Percentiles rank a stretch among this genome's conserved stretches.
These are phyloP conservation scores for Stachybotrys echinatus DNA, from an alignment of 2,329 filamentous ascomycete species.

Conservation along the genomic window DNA sequence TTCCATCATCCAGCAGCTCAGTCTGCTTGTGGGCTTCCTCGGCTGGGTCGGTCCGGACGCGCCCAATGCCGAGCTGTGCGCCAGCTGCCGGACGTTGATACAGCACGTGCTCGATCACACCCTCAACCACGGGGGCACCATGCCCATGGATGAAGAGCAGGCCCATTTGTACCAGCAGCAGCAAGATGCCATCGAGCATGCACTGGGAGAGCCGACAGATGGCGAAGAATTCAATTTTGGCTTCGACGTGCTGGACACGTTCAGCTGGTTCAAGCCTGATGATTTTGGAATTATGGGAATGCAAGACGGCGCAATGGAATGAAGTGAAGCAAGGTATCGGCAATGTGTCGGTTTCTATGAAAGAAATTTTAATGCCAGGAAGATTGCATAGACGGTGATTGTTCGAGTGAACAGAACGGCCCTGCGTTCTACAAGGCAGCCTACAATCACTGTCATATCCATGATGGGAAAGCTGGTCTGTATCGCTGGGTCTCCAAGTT, in stretches of 20 bases:
- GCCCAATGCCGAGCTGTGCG: slow-evolving; percentile 40
- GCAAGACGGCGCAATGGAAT: background rate
- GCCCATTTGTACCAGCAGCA: background rate
- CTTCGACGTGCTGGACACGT: slow-evolving; percentile 40
- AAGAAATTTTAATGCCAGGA: too few species aligned
- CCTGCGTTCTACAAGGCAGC: too few species aligned
- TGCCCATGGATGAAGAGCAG: slow-evolving; percentile 10
- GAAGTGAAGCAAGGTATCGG: background rate
- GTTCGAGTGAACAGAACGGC: too few species aligned
- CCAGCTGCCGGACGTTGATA: slow-evolving; percentile 36
- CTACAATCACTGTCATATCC: too few species aligned
- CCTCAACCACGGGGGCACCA: slow-evolving; percentile 25
- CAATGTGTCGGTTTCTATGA: too few species aligned
- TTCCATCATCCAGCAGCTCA: slow-evolving; percentile 43
- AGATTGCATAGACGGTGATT: too few species aligned
- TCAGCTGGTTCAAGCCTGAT: slow-evolving; percentile 31
- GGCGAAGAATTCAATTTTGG: slow-evolving; percentile 26
- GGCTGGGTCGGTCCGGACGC: slow-evolving; percentile 41
- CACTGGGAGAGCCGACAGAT: slow-evolving; percentile 6
- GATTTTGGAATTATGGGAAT: background rate
- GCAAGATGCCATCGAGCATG: background rate
- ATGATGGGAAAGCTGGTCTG: too few species aligned
- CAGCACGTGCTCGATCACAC: slow-evolving; percentile 44
- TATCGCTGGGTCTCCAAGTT: too few species aligned
- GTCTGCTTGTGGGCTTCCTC: slow-evolving; percentile 42